Evolutionary conservation across 1,284 basidiomycete species (phyloP).

Genomic region (Pascua guehoae): DNA sequence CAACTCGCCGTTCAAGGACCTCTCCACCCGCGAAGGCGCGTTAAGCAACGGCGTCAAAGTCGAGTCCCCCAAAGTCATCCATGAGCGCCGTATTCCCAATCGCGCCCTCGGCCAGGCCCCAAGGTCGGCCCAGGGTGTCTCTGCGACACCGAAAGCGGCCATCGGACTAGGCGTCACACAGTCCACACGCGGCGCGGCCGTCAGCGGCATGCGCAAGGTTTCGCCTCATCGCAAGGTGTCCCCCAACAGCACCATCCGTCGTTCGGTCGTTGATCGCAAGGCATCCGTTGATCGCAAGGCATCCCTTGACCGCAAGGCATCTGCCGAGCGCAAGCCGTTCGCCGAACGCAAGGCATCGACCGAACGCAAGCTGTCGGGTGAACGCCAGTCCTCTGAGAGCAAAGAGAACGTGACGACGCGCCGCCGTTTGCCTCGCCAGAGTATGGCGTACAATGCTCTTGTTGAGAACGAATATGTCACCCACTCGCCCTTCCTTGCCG

Average conservation of each 20-base stretch:
- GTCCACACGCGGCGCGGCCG: slow-evolving; percentile 21
- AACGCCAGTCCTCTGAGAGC: slow-evolving; percentile 42
- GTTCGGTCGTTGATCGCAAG: slow-evolving; percentile 11
- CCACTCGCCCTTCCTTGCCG: slow-evolving; percentile 72
- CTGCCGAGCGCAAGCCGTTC: slow-evolving; percentile 16
- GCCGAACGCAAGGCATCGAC: slow-evolving; percentile 19
- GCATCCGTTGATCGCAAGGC: slow-evolving; percentile 19
- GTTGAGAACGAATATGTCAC: slow-evolving; percentile 72
- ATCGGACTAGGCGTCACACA: slow-evolving; percentile 40
- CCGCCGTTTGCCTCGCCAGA: slow-evolving; percentile 61
- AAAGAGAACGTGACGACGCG: slow-evolving; percentile 57
- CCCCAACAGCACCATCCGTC: slow-evolving; percentile 14
- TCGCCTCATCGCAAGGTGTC: slow-evolving; percentile 35
- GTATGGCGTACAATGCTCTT: slow-evolving; percentile 68
- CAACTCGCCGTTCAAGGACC: slow-evolving; percentile 78
- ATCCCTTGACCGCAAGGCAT: slow-evolving; percentile 18
- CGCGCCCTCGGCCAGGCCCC: slow-evolving; percentile 33
- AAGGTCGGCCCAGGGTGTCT: slow-evolving; percentile 28
- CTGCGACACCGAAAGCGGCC: slow-evolving; percentile 32
- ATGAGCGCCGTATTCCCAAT: slow-evolving; percentile 30
- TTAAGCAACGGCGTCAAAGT: slow-evolving; percentile 29
- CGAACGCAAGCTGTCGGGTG: slow-evolving; percentile 41
- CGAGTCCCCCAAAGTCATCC: slow-evolving; percentile 25
- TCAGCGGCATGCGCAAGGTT: slow-evolving; percentile 35
- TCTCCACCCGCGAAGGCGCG: slow-evolving; percentile 24